Conservation (phyloP, 345 rosid genomes). For the Euphorbia lathyris region DNA sequence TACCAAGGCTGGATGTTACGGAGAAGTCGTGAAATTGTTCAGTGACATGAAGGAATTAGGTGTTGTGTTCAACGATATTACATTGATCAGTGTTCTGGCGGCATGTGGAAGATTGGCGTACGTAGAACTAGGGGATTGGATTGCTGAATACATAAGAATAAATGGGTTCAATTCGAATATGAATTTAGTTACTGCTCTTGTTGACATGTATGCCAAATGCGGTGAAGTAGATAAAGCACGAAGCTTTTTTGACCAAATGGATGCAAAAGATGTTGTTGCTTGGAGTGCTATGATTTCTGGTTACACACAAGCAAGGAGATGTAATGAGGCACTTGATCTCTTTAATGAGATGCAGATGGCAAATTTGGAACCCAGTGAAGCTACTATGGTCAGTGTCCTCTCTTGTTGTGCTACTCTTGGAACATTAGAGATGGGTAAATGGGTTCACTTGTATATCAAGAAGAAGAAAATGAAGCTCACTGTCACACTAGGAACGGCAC, state of each 20-base stretch:
- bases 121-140: conserved; percentile 15
- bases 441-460: conserved; percentile 36
- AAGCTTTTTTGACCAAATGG: conserved; percentile 10
- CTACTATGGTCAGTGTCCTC: conserved; percentile 41
- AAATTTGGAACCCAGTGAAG: conserved; percentile 34
- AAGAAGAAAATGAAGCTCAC: conserved; percentile 32
- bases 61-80: conserved; percentile 8
- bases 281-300: conserved; percentile 18
- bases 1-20: not conserved
- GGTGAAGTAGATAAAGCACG: conserved; percentile 11
- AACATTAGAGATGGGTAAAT: conserved; percentile 37
- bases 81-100: conserved; percentile 5
- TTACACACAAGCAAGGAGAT: conserved; percentile 38
- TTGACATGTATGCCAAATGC: conserved; percentile 16
- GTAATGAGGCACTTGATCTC: conserved; percentile 33
- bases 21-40: conserved; percentile 4
- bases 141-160: conserved; percentile 1
- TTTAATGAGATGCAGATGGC: conserved; percentile 38
- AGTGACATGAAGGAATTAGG: conserved; percentile 3
- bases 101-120: conserved; percentile 14
- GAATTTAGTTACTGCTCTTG: conserved; percentile 12
- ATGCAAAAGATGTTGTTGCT: conserved; percentile 1
- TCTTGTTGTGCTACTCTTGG: conserved; percentile 41
- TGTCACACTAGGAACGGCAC: conserved; percentile 36
- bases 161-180: not conserved